A percentile compares a stretch with the other conserved stretches of the same genome.
Conservation (phyloP, 208 protist species). For the Trypanosomatidae sp. region DNA sequence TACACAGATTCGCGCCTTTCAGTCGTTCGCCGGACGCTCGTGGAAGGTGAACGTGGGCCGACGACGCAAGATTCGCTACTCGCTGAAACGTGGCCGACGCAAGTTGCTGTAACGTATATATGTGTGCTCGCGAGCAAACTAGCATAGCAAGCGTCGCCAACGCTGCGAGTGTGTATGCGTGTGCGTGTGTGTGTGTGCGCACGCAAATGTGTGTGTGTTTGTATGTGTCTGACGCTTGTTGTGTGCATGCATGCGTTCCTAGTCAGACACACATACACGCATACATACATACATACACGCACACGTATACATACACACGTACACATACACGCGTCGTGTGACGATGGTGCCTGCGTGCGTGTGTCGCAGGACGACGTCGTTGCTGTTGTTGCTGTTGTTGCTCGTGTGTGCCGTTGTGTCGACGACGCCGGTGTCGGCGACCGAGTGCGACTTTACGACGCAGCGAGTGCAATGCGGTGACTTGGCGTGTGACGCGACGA, state of each 20-base stretch:
- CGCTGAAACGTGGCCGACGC: constrained; percentile 70
- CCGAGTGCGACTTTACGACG: constrained; percentile 25
- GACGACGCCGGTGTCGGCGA: constrained; percentile 3
- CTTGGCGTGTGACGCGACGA: constrained; percentile 21
- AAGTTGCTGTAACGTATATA: constrained; percentile 58
- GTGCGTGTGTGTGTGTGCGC: no score
- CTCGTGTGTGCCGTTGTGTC: not conserved
- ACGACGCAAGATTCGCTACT: constrained; percentile 74
- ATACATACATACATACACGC: no score
- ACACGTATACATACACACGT: no score
- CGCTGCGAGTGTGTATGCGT: no score
- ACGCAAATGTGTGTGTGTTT: no score
- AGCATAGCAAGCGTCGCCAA: no score
- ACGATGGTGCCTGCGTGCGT: not conserved
- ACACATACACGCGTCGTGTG: no score
- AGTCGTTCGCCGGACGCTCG: constrained; percentile 68
- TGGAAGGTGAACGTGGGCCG: constrained; percentile 85
- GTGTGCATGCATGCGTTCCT: no score
- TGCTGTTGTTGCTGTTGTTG: constrained; percentile 3
- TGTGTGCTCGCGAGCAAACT: no score
- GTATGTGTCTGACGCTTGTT: no score
- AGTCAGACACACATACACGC: no score
- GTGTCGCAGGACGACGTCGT: not conserved
- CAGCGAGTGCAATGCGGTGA: constrained; percentile 60
- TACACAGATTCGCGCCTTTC: constrained; percentile 75